phyloP scores from a whole-genome alignment of 805 yeast genomes.

The Zygosaccharomyces bailii region DNA sequence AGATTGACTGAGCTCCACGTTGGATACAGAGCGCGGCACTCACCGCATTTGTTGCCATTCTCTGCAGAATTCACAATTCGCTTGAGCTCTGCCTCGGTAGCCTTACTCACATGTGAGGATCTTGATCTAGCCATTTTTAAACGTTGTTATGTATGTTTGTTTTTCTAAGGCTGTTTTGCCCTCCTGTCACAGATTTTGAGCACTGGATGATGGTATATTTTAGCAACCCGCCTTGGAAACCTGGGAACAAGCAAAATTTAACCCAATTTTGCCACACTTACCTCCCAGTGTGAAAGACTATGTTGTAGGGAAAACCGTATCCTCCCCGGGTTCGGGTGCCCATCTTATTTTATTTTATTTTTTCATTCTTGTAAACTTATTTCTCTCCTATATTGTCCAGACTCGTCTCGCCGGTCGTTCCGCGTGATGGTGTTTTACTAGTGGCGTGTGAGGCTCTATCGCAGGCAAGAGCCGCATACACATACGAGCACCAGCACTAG shows the following conservation, averaged over 20 bases:
- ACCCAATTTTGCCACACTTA: not conserved
- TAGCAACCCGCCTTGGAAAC: not conserved
- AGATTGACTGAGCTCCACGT: slow-evolving; percentile 41
- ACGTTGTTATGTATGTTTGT: not conserved
- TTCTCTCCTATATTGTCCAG: not conserved
- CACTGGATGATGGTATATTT: not conserved
- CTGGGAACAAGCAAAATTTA: not conserved
- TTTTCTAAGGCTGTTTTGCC: not conserved
- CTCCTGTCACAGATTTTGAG: not conserved
- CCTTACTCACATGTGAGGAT: slow-evolving; percentile 7
- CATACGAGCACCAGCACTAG: not conserved
- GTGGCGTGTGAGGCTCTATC: not conserved
- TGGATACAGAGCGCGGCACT: slow-evolving; percentile 66
- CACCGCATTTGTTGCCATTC: slow-evolving; percentile 74
- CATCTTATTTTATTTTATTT: not conserved
- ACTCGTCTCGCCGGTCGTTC: not conserved
- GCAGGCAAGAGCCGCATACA: not conserved
- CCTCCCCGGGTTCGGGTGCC: not conserved
- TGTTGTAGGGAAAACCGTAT: not conserved
- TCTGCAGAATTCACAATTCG: slow-evolving; percentile 55
- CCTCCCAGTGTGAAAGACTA: not conserved
- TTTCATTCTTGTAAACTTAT: not conserved
- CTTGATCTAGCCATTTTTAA: slow-evolving; percentile 7
- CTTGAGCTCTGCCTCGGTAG: slow-evolving; percentile 48
- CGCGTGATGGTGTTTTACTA: not conserved